Base-by-base conservation (phyloP, 768 basidiomycete species). In the Podaxis pistillaris region DNA sequence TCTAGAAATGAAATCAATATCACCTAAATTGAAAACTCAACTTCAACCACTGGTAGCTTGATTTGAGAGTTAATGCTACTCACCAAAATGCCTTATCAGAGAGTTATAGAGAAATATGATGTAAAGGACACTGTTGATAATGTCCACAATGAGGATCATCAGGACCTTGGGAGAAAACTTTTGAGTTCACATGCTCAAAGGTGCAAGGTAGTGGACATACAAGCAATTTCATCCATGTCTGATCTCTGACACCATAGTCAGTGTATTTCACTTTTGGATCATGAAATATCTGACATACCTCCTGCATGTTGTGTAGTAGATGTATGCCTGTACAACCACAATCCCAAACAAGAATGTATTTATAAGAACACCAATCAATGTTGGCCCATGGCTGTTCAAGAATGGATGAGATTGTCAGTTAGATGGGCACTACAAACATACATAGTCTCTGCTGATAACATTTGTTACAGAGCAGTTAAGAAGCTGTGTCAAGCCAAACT, bases 321-420 rank as follows among this genome's bases (percentile, higher is more conserved):
- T 41, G 62, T 80, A 79, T 12, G 76, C 70, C 69, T 86, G 79
- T 0, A 75, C 76, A 53, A 80, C 76, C 77, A 81, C 81, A 52
- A 84, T 78, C 2, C 81, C 83, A 63, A 79, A 81, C 6, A 83
- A 73, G 12, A 81, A 57, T 24, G 81, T 68, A 62, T 83, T 83
- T 69, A 83, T 67, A 17, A 75, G 67, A 60, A 78, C 74, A n/a
- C 81, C 82, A 47, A 83, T 76, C 66, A 83, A 74, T 69, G 82
- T 79, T 15, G 80, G 80, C 37, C 81, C 80, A 67, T 81, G 80
- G 3, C 83, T 84, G 53, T 24, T 30, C 6, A 30, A 30, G 28
- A 30, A 30, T 30, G 28, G 7, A 30, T 30, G 28, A 30, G 28
- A 30, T 30, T 30, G 28, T 30, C 6, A 30, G 28, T 30, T 30